Conservation (phyloP, 805 yeast genomes). For the Sugiyamaella valdiviana region DNA sequence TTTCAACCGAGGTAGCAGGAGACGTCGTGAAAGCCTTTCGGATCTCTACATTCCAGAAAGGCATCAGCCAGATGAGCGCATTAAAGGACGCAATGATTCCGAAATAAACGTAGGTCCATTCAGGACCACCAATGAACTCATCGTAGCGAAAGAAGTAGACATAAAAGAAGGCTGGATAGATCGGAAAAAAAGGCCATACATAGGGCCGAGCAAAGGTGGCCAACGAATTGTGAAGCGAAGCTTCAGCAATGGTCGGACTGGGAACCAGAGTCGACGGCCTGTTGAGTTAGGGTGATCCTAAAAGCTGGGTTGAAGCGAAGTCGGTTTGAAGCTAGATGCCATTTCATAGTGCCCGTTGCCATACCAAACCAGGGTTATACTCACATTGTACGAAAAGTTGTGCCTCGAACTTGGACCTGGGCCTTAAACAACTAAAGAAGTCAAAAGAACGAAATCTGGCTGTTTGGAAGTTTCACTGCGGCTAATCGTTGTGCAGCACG, state of each 20-base stretch:
- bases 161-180: constrained; percentile 69
- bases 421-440: neutral
- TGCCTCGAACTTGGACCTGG: neutral
- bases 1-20: constrained; percentile 44
- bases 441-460: neutral
- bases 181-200: constrained; percentile 55
- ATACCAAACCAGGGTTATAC: no score
- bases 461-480: neutral
- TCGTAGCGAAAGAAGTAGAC: constrained; percentile 68
- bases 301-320: neutral
- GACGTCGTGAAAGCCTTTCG: constrained; percentile 64
- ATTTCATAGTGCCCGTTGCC: no score
- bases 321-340: no score
- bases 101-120: constrained; percentile 91
- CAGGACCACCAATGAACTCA: constrained; percentile 74
- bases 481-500: no score
- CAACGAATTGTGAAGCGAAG: constrained; percentile 70
- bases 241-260: constrained; percentile 63
- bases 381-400: neutral
- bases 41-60: constrained; percentile 84
- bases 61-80: constrained; percentile 73
- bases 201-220: constrained; percentile 60
- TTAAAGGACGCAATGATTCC: constrained; percentile 70
- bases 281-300: neutral
- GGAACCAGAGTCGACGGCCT: constrained; percentile 42